phyloP scores from a whole-genome alignment of 2,329 filamentous ascomycete genomes.

The Phyllosticta capitalensis region DNA sequence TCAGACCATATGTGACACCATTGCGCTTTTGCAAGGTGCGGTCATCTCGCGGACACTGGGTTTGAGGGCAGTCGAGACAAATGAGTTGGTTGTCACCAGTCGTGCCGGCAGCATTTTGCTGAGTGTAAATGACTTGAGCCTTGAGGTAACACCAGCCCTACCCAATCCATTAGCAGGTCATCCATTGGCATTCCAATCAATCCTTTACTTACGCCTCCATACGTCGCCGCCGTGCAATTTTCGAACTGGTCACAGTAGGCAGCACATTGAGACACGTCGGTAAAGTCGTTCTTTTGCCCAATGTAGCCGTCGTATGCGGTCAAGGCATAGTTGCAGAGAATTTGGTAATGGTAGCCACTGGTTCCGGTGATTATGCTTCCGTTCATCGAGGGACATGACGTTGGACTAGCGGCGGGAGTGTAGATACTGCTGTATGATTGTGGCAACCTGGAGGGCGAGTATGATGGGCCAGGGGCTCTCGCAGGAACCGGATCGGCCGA shows the following conservation, averaged over 20 bases:
- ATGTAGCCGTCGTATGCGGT: background rate
- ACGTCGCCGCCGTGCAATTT: background rate
- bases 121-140: background rate
- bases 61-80: background rate
- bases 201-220: background rate
- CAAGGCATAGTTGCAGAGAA: background rate
- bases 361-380: background rate
- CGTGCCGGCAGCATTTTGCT: background rate
- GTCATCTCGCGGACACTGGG: background rate
- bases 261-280: background rate
- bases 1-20: background rate
- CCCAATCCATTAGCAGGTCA: background rate
- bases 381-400: background rate
- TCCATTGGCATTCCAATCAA: background rate
- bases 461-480: background rate
- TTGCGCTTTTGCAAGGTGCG: background rate
- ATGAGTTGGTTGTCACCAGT: background rate
- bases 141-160: background rate
- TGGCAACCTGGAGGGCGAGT: background rate
- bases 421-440: background rate
- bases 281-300: background rate
- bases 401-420: background rate
- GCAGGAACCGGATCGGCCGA: background rate
- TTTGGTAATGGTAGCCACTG: conserved; percentile 1
- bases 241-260: background rate